Base-by-base conservation (phyloP, 805 yeast genomes). In the Tetrapisispora nanseiensis region DNA sequence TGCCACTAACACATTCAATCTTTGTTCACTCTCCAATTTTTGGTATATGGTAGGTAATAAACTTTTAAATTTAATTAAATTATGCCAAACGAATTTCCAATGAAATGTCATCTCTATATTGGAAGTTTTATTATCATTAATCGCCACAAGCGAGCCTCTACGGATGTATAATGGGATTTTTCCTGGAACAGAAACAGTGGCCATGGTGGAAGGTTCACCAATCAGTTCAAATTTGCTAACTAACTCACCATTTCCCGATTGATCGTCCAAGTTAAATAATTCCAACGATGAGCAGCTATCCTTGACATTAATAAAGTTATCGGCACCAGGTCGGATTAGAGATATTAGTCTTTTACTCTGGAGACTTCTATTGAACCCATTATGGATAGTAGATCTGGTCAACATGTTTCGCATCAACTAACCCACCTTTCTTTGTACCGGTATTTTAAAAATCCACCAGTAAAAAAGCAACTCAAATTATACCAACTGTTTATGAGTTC, bases 71-170 rank as follows among this genome's bases (percentile, higher is more conserved):
- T 48, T 49, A 7, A 49, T 15, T 36, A 54, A 16, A 41, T 53
- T 56, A 19, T 49, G 46, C 51, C 52, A 50, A 20, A 48, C 32
- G 15, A 51, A 48, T 15, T 51, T 36, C 52, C 55, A 51, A 34
- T 53, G 53, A 34, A 51, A 50, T 10, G 54, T 43, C 32, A 54
- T 40, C 13, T 49, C 32, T n/a, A 46, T 33, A 21, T 33, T 28
- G 6, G 42, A 26, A 2, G 32, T 22, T 6, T 10, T 23, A 26
- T 41, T 43, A 27, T 51, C 50, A 36, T 51, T 52, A 4, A 59
- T 35, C 4, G 62, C 55, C 2, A 59, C 50, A 13, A 60, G 23
- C 41, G 59, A 58, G 16, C 57, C 57, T 34, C 54, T 52, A 15
- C 56, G 45, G 12, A 60, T 51, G 26, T 48, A 55, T 12, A 60